phyloP scores from a whole-genome alignment of 169 alveolate species.

The Babesia sp. region DNA sequence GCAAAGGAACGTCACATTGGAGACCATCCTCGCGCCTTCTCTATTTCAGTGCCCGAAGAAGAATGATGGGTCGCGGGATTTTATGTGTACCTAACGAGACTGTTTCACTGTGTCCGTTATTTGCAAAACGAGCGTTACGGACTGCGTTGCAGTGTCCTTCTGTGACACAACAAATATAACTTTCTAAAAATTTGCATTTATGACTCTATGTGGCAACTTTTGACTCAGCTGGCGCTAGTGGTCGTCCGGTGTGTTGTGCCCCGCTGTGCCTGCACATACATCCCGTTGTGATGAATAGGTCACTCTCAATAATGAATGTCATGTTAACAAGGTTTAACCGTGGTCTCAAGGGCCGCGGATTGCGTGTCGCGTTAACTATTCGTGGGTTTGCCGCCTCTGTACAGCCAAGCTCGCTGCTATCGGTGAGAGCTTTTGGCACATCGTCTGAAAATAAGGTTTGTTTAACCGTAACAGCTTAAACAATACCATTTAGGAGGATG shows the following conservation, averaged over 20 bases:
- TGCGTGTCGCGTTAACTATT: neutral
- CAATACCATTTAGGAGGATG: neutral
- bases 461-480: neutral
- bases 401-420: neutral
- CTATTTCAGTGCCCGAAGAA: conserved; percentile 11
- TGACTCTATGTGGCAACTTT: neutral
- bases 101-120: too few species aligned
- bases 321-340: neutral
- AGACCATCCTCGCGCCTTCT: neutral
- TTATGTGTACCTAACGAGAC: neutral
- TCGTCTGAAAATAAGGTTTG: neutral
- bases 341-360: neutral
- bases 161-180: neutral
- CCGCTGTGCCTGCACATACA: conserved; percentile 1
- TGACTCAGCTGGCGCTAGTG: neutral
- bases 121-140: neutral
- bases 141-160: neutral
- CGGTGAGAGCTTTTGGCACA: neutral
- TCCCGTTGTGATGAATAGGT: neutral
- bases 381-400: neutral
- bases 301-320: neutral
- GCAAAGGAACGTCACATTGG: neutral
- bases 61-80: neutral
- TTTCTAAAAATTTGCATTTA: neutral
- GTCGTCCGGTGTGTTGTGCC: neutral